Base-by-base conservation (phyloP, 2,329 filamentous ascomycete genomes). In the Diplocarpon mali region DNA sequence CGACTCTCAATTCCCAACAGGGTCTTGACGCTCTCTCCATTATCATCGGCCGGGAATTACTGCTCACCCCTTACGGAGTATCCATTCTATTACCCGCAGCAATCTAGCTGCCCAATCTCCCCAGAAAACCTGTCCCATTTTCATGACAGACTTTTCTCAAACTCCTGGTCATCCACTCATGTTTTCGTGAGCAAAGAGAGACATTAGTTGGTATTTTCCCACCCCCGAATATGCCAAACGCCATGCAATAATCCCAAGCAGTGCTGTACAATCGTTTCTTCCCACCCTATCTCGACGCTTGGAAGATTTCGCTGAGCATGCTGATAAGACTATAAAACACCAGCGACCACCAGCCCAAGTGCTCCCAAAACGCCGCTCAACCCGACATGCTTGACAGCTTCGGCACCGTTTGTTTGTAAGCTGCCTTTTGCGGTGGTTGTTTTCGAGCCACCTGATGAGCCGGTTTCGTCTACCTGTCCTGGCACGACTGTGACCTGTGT, bases 401-500 rank as follows among this genome's bases (percentile, higher is more conserved):
- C 40, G 24, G 50, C 57, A 13, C 35, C 48, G 24, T 51, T 50
- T 27, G 54, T 55, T 45, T 59, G 57, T 10, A 58, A 40, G 28
- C 57, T 54, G 30, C 55, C 53, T 17, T 38, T 47, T 5, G 38
- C 46, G 31, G 42, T 42, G 17, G 43, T 53, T 9, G 48, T 50
- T 8, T 41, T 53, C 9, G 45, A 28, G 1, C 37, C 15, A 9
- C 44, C 38, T 2, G 37, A 37, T 13, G 28, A 34, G 4, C 38
- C 47, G 3, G 50, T 49, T 24, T 47, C 38, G 13, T 52, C 50
- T 6, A 46, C 51, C 35, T 53, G 47, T 13, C 41, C 43, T 28
- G 53, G 56, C 5, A 59, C 52, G 16, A 60, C 44, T 1, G 56
- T 60, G 15, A 54, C 14, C 9, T 39, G 40, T 16, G 57, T 60